Percentiles rank a stretch among this genome's conserved stretches.
These are phyloP conservation scores for Elsinoe australis DNA, from an alignment of 2,329 filamentous ascomycete genomes.

Conservation along the genomic window DNA sequence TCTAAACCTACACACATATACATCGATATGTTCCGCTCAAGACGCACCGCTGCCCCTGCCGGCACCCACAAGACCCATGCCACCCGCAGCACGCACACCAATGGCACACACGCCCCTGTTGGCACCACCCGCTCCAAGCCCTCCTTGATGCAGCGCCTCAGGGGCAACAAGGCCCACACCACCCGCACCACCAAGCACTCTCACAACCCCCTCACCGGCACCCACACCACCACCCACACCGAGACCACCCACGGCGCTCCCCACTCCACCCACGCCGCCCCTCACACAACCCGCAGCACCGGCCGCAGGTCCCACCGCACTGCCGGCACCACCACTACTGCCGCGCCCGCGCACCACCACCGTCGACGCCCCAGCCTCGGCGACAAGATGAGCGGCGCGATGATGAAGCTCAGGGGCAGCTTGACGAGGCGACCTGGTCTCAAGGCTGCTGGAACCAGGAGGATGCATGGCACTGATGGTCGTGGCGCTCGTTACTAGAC, in stretches of 20 bases:
- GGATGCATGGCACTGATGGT: conserved; percentile 32
- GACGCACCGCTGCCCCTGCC: conserved; percentile 13
- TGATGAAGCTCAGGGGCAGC: conserved; percentile 64
- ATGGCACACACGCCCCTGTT: neutral
- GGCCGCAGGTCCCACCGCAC: conserved; percentile 26
- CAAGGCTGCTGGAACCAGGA: conserved; percentile 45
- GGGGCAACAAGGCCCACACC: conserved; percentile 37
- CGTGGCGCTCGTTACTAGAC: conserved; percentile 22
- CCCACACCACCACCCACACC: conserved; percentile 34
- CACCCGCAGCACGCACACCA: neutral
- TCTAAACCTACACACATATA: too few relatives aligned
- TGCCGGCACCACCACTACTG: conserved; percentile 23
- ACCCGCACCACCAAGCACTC: conserved; percentile 39
- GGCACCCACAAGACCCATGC: too few relatives aligned
- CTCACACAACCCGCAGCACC: conserved; percentile 23
- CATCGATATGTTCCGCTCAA: conserved; percentile 12
- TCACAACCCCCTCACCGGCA: conserved; percentile 35
- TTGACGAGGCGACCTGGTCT: conserved; percentile 61
- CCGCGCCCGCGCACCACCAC: conserved; percentile 52
- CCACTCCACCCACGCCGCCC: conserved; percentile 24
- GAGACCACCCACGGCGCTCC: conserved; percentile 24
- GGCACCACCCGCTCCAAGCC: conserved; percentile 41
- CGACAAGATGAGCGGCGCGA: conserved; percentile 69
- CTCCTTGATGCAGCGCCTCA: conserved; percentile 48
- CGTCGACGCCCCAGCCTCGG: conserved; percentile 60